Percentiles rank a stretch among this genome's conserved stretches.
These are phyloP conservation scores for Sphaerulina populicola DNA, from an alignment of 2,329 filamentous ascomycete species.

Conservation along the genomic window DNA sequence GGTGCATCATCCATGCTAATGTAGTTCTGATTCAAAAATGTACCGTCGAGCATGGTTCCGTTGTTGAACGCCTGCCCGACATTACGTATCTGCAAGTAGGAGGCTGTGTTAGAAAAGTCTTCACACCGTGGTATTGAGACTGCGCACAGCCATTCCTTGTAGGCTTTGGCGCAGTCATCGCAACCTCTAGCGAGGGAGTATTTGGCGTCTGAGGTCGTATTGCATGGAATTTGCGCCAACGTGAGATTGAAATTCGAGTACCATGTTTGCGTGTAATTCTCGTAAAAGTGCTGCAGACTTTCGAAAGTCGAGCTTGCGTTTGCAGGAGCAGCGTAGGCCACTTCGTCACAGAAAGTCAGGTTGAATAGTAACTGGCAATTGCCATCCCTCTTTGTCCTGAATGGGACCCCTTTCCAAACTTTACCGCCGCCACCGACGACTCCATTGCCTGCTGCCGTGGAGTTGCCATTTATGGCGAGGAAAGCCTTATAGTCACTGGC, in stretches of 20 bases:
- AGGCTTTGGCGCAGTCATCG: constrained; percentile 65
- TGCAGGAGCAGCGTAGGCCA: constrained; percentile 83
- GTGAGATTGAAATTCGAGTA: constrained; percentile 74
- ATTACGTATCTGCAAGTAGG: constrained; percentile 61
- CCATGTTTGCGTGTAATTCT: constrained; percentile 59
- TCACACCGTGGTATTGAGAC: constrained; percentile 88
- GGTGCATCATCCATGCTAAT: constrained; percentile 31
- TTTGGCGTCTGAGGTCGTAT: constrained; percentile 60
- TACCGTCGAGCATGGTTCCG: constrained; percentile 24
- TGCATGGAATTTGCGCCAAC: constrained; percentile 76
- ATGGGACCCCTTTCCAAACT: constrained; percentile 63
- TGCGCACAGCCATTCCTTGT: constrained; percentile 92
- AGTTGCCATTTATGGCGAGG: constrained; percentile 54
- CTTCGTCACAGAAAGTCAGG: constrained; percentile 78
- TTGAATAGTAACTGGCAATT: constrained; percentile 83
- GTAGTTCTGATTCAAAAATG: constrained; percentile 24
- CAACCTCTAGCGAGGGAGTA: constrained; percentile 78
- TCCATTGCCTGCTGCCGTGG: constrained; percentile 47
- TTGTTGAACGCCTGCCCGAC: constrained; percentile 43
- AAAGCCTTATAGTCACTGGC: constrained; percentile 66
- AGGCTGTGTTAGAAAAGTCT: constrained; percentile 57
- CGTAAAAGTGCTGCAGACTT: constrained; percentile 64
- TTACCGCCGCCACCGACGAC: constrained; percentile 63
- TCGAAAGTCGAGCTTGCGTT: constrained; percentile 53
- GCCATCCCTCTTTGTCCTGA: constrained; percentile 69